Evolutionary conservation across 169 alveolate genomes (phyloP).

Genomic region (Plasmodium vivax): DNA sequence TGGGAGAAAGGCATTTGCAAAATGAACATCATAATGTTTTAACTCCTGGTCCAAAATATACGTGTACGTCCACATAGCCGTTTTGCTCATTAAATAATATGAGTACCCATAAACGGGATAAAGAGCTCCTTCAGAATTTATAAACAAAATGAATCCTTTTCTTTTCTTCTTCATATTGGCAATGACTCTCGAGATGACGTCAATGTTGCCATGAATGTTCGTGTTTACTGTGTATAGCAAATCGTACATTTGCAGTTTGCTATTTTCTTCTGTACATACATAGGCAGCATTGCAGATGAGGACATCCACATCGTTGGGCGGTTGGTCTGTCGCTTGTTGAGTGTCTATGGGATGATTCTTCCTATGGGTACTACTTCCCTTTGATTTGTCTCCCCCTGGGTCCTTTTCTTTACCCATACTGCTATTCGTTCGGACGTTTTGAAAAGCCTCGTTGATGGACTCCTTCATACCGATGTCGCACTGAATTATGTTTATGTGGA

Average conservation of each 20-base stretch:
- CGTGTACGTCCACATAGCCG: conserved; percentile 54
- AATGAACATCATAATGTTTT: conserved; percentile 32
- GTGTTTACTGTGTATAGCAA: conserved; percentile 44
- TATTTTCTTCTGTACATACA: conserved; percentile 43
- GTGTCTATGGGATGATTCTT: not conserved
- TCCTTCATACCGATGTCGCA: conserved; percentile 41
- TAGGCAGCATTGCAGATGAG: conserved; percentile 74
- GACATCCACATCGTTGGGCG: conserved; percentile 22
- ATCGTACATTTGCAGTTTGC: conserved; percentile 34
- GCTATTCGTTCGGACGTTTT: conserved; percentile 15
- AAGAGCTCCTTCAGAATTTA: conserved; percentile 62
- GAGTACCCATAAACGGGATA: conserved; percentile 69
- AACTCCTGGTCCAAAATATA: conserved; percentile 66
- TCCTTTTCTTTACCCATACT: conserved; percentile 26
- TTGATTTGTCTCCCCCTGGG: not conserved
- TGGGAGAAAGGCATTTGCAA: conserved; percentile 65
- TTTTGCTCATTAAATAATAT: conserved; percentile 58
- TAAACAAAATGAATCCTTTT: conserved; percentile 38
- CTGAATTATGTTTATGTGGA: conserved; percentile 30
- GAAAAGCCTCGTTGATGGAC: conserved; percentile 52
- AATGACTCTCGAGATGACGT: conserved; percentile 33
- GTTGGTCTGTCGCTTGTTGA: not conserved
- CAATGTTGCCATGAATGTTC: conserved; percentile 55
- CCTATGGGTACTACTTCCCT: not conserved
- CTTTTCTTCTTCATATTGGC: conserved; percentile 26